phyloP scores from a whole-genome alignment of 2,329 filamentous ascomycete species.

The Alternaria alternata region DNA sequence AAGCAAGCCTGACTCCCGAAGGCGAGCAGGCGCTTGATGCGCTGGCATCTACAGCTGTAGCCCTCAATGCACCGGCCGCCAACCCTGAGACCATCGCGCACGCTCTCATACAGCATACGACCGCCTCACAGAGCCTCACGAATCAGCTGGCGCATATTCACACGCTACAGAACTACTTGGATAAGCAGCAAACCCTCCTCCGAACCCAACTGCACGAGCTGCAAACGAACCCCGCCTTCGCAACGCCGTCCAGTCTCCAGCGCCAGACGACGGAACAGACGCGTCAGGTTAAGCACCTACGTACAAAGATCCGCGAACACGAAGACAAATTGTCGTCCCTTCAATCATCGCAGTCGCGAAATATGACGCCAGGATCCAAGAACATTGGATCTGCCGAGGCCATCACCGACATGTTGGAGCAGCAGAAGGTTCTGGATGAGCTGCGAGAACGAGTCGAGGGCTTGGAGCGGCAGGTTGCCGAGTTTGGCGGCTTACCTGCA shows the following conservation, averaged over 20 bases:
- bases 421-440: conserved; percentile 68
- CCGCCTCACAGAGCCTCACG: conserved; percentile 39
- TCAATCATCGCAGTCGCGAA: conserved; percentile 31
- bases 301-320: conserved; percentile 73
- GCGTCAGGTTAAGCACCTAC: conserved; percentile 72
- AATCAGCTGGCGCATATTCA: conserved; percentile 46
- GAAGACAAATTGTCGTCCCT: conserved; percentile 52
- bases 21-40: conserved; percentile 44
- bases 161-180: conserved; percentile 44
- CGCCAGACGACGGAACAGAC: conserved; percentile 78
- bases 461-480: conserved; percentile 68
- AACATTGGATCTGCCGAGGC: conserved; percentile 58
- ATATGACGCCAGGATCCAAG: conserved; percentile 39
- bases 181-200: conserved; percentile 42
- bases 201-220: conserved; percentile 42
- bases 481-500: conserved; percentile 76
- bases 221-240: conserved; percentile 45
- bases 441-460: conserved; percentile 66
- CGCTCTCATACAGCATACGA: conserved; percentile 45
- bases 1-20: conserved; percentile 36
- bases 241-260: conserved; percentile 64
- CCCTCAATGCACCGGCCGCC: conserved; percentile 45
- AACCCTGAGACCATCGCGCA: conserved; percentile 44
- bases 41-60: conserved; percentile 49
- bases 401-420: conserved; percentile 64